Base-by-base conservation (phyloP, 129 eudicot genomes). In the Dittrichia graveolens region DNA sequence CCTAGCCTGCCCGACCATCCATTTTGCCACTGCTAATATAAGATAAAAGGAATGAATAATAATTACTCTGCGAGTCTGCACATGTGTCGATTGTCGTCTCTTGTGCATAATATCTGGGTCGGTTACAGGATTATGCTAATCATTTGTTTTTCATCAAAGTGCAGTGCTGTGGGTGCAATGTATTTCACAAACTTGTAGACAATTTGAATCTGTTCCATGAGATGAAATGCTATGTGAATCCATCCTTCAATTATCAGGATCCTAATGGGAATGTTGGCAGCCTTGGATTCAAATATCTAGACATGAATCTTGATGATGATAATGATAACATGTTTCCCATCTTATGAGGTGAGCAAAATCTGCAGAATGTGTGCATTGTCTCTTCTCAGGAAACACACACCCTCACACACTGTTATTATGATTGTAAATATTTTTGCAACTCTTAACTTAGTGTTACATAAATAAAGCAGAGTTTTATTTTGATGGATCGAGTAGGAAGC, bases 121-220 rank as follows among this genome's bases (percentile, higher is more conserved):
- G 53, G 41, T 16, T 54, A 53, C 46, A 12, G 13, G 16, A 24
- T 46, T 10, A 12, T 16, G 50, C 38, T 73, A 35, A 73, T 45
- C 9, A 15, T 6, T 18, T 59, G 70, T 8, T 39, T 60, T 77
- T 19, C n/a, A 38, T 78, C 50, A 3, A 16, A 73, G 61, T 61
- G 56, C 62, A 88, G 97, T 91, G 96, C 71, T 91, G 97, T 72
- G 96, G 97, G 39, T 91, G 96, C 87, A 84, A 88, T 79, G 80
- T 89, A 7, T 91, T 78, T 66, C 96, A 91, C 77, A 88, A 91
- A 85, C 91, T 91, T 80, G 97, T 91, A 74, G 97, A 91, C 83
- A 88, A 88, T 78, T 75, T 91, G 85, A 88, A 91, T 77, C 72
- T 91, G 65, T 88, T 91, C 66, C 90, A 86, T 69, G 96, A 85